A percentile compares a stretch with the other conserved stretches of the same genome.
Evolutionary conservation across 1,284 basidiomycete genomes (phyloP).

Genomic region (Cryptococcus sp.): DNA sequence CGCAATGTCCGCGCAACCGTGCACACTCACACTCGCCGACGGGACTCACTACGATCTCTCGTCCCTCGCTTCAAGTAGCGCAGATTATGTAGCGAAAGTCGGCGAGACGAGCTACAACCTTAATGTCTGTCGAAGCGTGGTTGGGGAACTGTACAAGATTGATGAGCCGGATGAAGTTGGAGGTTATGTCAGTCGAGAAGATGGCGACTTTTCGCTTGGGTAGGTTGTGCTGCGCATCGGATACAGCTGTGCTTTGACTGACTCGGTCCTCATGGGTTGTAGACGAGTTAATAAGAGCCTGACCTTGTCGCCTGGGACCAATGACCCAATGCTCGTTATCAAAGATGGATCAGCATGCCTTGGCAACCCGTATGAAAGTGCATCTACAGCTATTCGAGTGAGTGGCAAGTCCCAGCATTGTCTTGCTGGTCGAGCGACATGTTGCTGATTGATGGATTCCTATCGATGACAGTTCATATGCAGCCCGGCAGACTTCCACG

Average conservation of each 20-base stretch:
- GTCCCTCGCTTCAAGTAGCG: constrained; percentile 32
- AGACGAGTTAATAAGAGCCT: constrained; percentile 38
- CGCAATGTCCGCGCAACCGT: constrained; percentile 17
- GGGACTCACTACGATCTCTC: constrained; percentile 51
- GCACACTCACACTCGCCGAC: constrained; percentile 46
- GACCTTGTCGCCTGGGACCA: constrained; percentile 34
- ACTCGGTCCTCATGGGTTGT: background rate
- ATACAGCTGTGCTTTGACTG: background rate
- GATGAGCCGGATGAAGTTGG: constrained; percentile 45
- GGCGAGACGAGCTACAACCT: constrained; percentile 43
- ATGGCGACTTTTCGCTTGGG: constrained; percentile 49
- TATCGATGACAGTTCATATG: constrained; percentile 46
- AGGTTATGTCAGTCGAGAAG: constrained; percentile 34
- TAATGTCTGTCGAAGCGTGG: constrained; percentile 50
- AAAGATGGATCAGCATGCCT: constrained; percentile 44
- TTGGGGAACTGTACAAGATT: constrained; percentile 46
- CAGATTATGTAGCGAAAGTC: constrained; percentile 40
- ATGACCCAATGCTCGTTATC: constrained; percentile 45
- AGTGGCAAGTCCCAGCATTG: constrained; percentile 8
- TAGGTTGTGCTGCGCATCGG: constrained; percentile 18
- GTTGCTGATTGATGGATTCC: background rate
- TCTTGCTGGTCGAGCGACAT: background rate
- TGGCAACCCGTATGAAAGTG: constrained; percentile 28
- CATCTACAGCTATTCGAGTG: constrained; percentile 47
- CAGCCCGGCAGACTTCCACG: constrained; percentile 40